These are phyloP conservation scores for Trypanosoma boissoni DNA, from an alignment of 208 protist species.

Conservation along the genomic window DNA sequence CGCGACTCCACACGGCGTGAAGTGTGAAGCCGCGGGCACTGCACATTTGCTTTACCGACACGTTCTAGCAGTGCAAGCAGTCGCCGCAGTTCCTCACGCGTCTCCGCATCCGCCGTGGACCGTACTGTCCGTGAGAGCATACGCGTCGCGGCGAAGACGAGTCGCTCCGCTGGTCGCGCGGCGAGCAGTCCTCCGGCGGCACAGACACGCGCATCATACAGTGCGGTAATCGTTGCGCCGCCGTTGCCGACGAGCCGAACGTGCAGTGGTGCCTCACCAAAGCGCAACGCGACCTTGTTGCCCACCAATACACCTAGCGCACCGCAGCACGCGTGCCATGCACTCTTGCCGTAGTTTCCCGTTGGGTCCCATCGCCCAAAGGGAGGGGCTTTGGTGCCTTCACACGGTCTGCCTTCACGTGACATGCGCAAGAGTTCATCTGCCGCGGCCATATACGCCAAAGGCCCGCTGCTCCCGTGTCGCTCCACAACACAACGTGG, in stretches of 20 bases:
- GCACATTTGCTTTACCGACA: slow-evolving; percentile 3
- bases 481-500: background rate
- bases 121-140: slow-evolving; percentile 16
- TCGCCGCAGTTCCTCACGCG: slow-evolving; percentile 8
- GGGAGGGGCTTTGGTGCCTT: background rate
- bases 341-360: slow-evolving; percentile 47
- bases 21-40: slow-evolving; percentile 15
- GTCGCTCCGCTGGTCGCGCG: background rate
- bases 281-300: slow-evolving; percentile 22
- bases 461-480: slow-evolving; percentile 4
- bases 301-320: slow-evolving; percentile 34
- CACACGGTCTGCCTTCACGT: background rate
- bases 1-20: slow-evolving; percentile 26
- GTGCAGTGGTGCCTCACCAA: slow-evolving; percentile 15
- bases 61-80: slow-evolving; percentile 14
- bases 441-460: slow-evolving; percentile 25
- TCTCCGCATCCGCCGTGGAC: slow-evolving; percentile 13
- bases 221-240: no score
- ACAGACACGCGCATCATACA: slow-evolving; percentile 10
- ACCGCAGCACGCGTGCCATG: slow-evolving; percentile 54
- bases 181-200: slow-evolving; percentile 11
- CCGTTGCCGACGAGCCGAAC: slow-evolving; percentile 17
- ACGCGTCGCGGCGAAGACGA: slow-evolving; percentile 23
- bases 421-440: slow-evolving; percentile 9
- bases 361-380: slow-evolving; percentile 42